These are phyloP conservation scores for Aspergillus vadensis DNA, from an alignment of 2,329 filamentous ascomycete species.

Conservation along the genomic window DNA sequence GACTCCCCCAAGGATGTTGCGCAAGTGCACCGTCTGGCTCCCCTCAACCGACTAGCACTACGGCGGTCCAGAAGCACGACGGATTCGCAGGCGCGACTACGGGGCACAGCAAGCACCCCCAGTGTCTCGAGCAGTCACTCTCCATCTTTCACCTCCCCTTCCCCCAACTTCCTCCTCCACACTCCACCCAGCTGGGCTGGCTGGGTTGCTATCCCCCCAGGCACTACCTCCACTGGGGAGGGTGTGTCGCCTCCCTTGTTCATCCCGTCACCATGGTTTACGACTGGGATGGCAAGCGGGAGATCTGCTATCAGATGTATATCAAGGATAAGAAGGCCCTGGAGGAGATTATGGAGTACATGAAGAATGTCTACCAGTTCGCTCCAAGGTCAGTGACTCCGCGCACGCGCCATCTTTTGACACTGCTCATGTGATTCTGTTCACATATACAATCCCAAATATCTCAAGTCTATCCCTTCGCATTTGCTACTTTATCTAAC, in stretches of 20 bases:
- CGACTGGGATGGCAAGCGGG: slow-evolving; percentile 68
- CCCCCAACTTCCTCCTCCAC: background rate
- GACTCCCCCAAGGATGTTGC: background rate
- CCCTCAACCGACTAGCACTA: slow-evolving; percentile 1
- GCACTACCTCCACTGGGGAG: slow-evolving; percentile 31
- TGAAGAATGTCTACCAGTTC: slow-evolving; percentile 66
- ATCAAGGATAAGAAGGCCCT: slow-evolving; percentile 73
- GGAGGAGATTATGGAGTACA: slow-evolving; percentile 73
- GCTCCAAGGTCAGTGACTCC: slow-evolving; percentile 62
- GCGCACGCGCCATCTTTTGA: background rate
- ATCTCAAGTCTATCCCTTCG: too few species aligned
- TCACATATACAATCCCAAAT: too few species aligned
- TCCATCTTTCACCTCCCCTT: background rate
- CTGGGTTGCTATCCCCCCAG: slow-evolving; percentile 16
- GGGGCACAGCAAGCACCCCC: slow-evolving; percentile 40
- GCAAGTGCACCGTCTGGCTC: background rate
- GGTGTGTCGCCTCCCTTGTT: slow-evolving; percentile 22
- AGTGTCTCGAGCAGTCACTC: slow-evolving; percentile 22
- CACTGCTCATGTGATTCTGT: too few species aligned
- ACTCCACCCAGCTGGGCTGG: background rate
- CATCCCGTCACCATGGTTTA: slow-evolving; percentile 51
- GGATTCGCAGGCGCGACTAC: slow-evolving; percentile 25
- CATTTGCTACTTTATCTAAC: slow-evolving; percentile 3
- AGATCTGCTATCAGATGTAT: slow-evolving; percentile 70
- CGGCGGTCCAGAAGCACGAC: slow-evolving; percentile 6